These are phyloP conservation scores for Neoarthrinium moseri DNA, from an alignment of 2,329 filamentous ascomycete species.

Conservation along the genomic window DNA sequence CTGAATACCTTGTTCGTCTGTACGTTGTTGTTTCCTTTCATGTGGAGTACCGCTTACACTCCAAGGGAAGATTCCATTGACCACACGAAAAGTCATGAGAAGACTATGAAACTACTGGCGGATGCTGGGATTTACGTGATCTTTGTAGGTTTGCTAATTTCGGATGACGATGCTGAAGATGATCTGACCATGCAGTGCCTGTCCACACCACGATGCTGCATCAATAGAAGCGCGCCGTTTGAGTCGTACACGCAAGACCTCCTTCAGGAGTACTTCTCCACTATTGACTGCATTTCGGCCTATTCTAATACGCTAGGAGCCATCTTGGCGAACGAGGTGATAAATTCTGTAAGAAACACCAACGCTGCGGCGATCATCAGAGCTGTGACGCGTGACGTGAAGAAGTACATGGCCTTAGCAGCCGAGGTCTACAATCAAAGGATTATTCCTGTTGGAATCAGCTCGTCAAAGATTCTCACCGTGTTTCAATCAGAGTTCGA, in stretches of 20 bases:
- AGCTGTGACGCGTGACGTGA: constrained; percentile 24
- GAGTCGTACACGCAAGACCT: constrained; percentile 17
- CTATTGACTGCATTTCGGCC: constrained; percentile 21
- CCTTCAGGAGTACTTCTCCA: constrained; percentile 19
- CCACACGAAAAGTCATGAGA: constrained; percentile 17
- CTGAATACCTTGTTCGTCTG: constrained; percentile 26
- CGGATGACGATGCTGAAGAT: too few relatives aligned
- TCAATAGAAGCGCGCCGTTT: constrained; percentile 11
- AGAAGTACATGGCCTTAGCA: constrained; percentile 22
- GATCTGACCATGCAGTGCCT: too few relatives aligned
- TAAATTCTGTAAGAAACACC: constrained; percentile 12
- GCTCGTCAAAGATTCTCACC: background rate
- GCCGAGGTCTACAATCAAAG: constrained; percentile 9
- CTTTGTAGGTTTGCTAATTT: constrained; percentile 22
- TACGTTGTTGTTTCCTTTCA: constrained; percentile 8
- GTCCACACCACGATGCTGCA: background rate
- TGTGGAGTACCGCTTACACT: background rate
- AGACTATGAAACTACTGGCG: constrained; percentile 20
- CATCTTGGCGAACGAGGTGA: constrained; percentile 17
- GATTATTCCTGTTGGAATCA: constrained; percentile 17
- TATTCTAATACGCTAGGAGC: constrained; percentile 28
- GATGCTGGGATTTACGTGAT: constrained; percentile 26
- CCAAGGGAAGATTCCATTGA: constrained; percentile 15
- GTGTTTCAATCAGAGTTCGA: constrained; percentile 4
- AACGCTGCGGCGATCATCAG: constrained; percentile 18